phyloP scores from a whole-genome alignment of 805 yeast species.

The Metschnikowia aberdeeniae region DNA sequence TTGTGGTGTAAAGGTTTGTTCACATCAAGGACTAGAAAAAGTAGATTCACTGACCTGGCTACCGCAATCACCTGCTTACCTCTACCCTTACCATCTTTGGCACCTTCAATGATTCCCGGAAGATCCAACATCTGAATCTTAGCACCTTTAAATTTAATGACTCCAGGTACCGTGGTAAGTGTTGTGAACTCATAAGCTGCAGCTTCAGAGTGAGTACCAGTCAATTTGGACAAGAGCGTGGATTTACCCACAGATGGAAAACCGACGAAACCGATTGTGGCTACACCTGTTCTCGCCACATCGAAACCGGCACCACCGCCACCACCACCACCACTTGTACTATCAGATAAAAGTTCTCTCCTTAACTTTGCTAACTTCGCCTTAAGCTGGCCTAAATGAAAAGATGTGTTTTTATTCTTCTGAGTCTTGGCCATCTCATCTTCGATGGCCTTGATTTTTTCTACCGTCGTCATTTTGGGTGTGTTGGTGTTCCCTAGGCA shows the following conservation, averaged over 20 bases:
- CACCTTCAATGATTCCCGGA: constrained; percentile 90
- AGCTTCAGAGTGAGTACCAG: constrained; percentile 97
- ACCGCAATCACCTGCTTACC: constrained; percentile 98
- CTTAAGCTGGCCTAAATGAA: constrained; percentile 94
- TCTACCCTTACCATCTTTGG: constrained; percentile 88
- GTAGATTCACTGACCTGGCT: constrained; percentile 93
- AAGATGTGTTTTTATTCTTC: constrained; percentile 95
- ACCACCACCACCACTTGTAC: constrained; percentile 75
- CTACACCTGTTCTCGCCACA: constrained; percentile 98
- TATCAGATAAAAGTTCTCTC: constrained; percentile 74
- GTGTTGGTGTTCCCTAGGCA: background rate
- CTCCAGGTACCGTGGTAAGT: constrained; percentile 95
- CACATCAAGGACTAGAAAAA: constrained; percentile 92
- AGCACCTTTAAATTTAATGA: constrained; percentile 93
- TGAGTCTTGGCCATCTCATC: constrained; percentile 98
- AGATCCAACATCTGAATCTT: constrained; percentile 93
- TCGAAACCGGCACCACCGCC: constrained; percentile 94
- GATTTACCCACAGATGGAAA: constrained; percentile 95
- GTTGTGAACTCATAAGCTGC: constrained; percentile 98
- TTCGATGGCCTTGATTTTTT: constrained; percentile 80
- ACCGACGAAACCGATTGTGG: constrained; percentile 96
- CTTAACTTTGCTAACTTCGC: constrained; percentile 94
- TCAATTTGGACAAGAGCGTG: constrained; percentile 78
- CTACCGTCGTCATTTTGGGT: constrained; percentile 42
- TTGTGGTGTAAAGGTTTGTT: constrained; percentile 95